Evolutionary conservation across 2,329 filamentous ascomycete genomes (phyloP), one percentile per base, ranked within the genome.

Genomic region (Parafenestella ontariensis): DNA sequence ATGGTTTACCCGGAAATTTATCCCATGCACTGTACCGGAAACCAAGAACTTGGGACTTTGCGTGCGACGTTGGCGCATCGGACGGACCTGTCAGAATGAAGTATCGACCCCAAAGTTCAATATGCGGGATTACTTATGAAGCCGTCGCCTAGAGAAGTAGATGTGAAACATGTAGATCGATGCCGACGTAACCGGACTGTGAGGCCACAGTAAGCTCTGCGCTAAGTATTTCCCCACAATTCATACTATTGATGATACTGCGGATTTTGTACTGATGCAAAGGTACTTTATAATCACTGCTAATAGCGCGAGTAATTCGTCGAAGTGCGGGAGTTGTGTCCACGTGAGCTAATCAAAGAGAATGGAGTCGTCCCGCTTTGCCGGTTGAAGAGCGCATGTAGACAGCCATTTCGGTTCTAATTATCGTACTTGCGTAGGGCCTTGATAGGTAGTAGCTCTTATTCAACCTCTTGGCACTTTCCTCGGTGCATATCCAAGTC

Each of bases 11-110:
- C 54, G 50, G 46, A 31, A 42, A 49, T 49, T 42, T 50, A 54
- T 8, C 43, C 42, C 54, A 48, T 36, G 45, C 41, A 13, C 21
- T 44, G 18, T 21, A 11, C 46, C 45, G 33, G 28, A 45, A 7
- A 3, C 54, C 50, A 57, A 51, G 50, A 43, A 11, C 37, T 54
- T 57, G 51, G 50, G 29, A 45, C 46, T 52, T 57, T 57, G 54
- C 17, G n/a, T 29, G 46, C 28, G 24, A 42, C 31, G 28, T 49
- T 48, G 50, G 39, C 44, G 39, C 10, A 17, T 20, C 18, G 17
- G 37, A 42, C n/a, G 2, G 23, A 17, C 40, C 45, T 40, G 37
- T 29, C 3, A 36, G 24, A 15, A 24, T n/a, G 13, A 5, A 37
- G 1, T 17, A 34, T 34, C 15, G 15, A n/a, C 15, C 13, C 15